Base-by-base conservation (phyloP, 169 alveolate genomes). In the Cytauxzoon felis region DNA sequence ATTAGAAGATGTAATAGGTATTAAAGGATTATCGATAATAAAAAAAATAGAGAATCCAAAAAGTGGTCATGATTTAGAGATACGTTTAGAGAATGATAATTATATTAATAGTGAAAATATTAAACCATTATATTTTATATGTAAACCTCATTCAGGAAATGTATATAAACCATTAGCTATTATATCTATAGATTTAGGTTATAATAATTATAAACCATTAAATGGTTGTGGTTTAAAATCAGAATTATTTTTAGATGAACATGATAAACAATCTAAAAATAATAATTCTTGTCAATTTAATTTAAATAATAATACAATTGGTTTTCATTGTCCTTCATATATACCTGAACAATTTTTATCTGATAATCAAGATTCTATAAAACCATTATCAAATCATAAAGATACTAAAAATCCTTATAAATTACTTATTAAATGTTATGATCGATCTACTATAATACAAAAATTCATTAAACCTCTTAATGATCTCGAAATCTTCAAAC, bases 151-250 rank as follows among this genome's bases (percentile, higher is more conserved):
- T n/a, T n/a, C n/a, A n/a, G n/a, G n/a, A n/a, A 43, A 33, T 32
- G n/a, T n/a, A n/a, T n/a, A n/a, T n/a, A 27, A 57, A 8, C 29
- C 69, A 1, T 32, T 50, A 18, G 56, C 57, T 4, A 24, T 60
- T 18, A 38, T 71, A 16, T 64, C 69, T 2, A 13, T 71, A 8
- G 82, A 71, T 38, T 76, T 76, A 19, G 13, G 16, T 19, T 61
- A 30, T 30, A 52, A 26, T 1, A 19, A 1, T 18, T 33, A 49
- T 23, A 34, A 58, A 8, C n/a, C n/a, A n/a, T 11, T 56, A 3
- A 38, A 47, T n/a, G 82, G 82, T 4, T 71, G 76, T 16, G 76
- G 82, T 16, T 61, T 65, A 0, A 71, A 53, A 51, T 61, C 63
- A 16, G 66, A 41, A 18, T 9, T 71, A 18, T 71, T 71, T 33